Percentiles rank a stretch among this genome's conserved stretches.
Evolutionary conservation across 2,329 filamentous ascomycete genomes (phyloP).

Genomic region (Ceratocystis colombiana): DNA sequence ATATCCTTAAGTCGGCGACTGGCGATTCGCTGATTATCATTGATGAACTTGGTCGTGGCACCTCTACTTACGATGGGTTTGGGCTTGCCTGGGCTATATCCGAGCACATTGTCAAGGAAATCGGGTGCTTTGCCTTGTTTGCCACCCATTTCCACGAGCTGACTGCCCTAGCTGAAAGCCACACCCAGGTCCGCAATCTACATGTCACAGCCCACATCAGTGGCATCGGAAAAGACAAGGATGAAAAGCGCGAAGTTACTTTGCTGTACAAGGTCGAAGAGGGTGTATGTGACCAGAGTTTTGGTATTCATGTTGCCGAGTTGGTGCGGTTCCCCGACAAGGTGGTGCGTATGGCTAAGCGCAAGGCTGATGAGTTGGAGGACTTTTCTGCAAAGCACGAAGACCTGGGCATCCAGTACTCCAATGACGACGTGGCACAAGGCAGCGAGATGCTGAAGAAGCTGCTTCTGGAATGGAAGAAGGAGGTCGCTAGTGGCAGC

Average conservation of each 20-base stretch:
- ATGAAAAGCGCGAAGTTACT: constrained; percentile 72
- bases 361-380: constrained; percentile 95
- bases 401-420: constrained; percentile 50
- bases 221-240: constrained; percentile 35
- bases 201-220: constrained; percentile 93
- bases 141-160: constrained; percentile 98
- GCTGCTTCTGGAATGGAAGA: constrained; percentile 76
- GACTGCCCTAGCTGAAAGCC: constrained; percentile 77
- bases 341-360: constrained; percentile 97
- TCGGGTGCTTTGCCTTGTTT: constrained; percentile 87
- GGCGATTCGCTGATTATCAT: constrained; percentile 96
- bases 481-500: constrained; percentile 48
- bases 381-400: constrained; percentile 81
- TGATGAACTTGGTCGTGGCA: constrained; percentile 91
- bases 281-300: constrained; percentile 92
- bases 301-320: constrained; percentile 96
- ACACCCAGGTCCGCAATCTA: constrained; percentile 80
- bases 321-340: constrained; percentile 93
- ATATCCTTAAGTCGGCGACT: constrained; percentile 94
- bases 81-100: constrained; percentile 98
- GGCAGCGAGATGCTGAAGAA: constrained; percentile 78
- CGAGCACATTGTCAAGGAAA: constrained; percentile 92
- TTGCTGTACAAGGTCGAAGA: constrained; percentile 94
- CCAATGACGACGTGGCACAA: constrained; percentile 77
- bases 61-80: constrained; percentile 96